Base-by-base conservation (phyloP, 345 rosid species). In the Hibiscus tridactylites region DNA sequence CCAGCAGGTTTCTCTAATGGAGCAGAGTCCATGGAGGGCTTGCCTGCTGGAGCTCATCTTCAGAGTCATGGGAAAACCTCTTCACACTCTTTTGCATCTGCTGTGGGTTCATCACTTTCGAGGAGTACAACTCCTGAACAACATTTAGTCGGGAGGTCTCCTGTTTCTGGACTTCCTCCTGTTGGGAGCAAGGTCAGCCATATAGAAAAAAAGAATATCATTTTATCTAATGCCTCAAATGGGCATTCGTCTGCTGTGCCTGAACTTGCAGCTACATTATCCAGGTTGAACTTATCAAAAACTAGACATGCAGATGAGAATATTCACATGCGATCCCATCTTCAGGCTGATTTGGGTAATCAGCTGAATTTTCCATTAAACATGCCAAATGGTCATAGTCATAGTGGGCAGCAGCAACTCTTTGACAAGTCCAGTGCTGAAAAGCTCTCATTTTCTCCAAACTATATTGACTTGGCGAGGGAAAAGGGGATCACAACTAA, bases 121-220 rank as follows among this genome's bases (percentile, higher is more conserved):
- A 86, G 93, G 77, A 90, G 84, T 77, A 79, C 85, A 78, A 87
- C 90, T 70, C 88, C 96, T 73, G 97, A 95, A 67, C 80, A 82
- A 46, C 83, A 86, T 78, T 69, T 84, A 50, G 76, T 66, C 44
- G 93, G 88, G 60, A 79, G 93, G 79, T 80, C 88, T 60, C 56
- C 86, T 39, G 81, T 83, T 74, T 78, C 83, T 71, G 86, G 87
- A 71, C 87, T 87, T 74, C 91, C 92, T 60, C 90, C 86, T 49
- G 82, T 81, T 29, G 97, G 89, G 61, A 85, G 88, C 76, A 82
- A 88, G 82, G 84, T 78, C 59, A 75, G 79, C 62, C 81, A 83
- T 70, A 64, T 50, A 8, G 95, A 87, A 67, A 90, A 87, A 79
- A 89, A 77, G 79, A 80, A 71, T 73, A 62, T 67, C 12, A 71